A percentile compares a stretch with the other conserved stretches of the same genome.
Conservation (phyloP, 148 eudicot species). For the Silene uniflora region DNA sequence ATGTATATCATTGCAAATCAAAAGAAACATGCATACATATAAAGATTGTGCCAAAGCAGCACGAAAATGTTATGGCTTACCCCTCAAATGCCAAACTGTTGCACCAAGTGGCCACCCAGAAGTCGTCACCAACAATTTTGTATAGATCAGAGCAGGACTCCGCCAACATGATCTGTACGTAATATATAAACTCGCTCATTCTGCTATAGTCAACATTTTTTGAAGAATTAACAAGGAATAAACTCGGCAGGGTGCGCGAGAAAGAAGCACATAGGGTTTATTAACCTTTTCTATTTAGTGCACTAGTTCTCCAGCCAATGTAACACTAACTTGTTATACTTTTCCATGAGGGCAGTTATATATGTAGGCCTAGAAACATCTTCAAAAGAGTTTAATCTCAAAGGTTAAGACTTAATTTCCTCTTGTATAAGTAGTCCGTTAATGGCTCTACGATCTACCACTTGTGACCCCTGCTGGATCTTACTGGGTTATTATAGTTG, state of each 20-base stretch:
- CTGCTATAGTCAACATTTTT: not conserved
- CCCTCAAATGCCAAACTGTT: conserved; percentile 75
- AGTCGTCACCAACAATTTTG: conserved; percentile 75
- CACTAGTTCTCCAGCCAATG: not conserved
- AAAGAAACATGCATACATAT: not conserved
- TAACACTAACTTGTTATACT: not conserved
- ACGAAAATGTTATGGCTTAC: conserved; percentile 37
- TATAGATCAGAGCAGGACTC: conserved; percentile 84
- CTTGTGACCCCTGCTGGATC: not conserved
- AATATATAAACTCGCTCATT: not conserved
- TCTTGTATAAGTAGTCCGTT: not conserved
- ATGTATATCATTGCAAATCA: not conserved
- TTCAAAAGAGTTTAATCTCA: not conserved
- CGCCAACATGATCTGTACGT: conserved; percentile 64
- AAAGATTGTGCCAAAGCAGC: not conserved
- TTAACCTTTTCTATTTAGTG: not conserved
- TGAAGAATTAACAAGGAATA: not conserved
- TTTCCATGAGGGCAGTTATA: not conserved
- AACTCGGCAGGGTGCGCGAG: not conserved
- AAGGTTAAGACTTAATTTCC: not conserved
- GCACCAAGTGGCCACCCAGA: conserved; percentile 97
- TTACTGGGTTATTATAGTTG: not conserved
- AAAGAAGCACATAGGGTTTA: not conserved
- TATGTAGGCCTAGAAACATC: not conserved
- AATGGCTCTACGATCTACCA: not conserved